Evolutionary conservation across 2,329 filamentous ascomycete species (phyloP).

Genomic region (Aureobasidium mangrovei): DNA sequence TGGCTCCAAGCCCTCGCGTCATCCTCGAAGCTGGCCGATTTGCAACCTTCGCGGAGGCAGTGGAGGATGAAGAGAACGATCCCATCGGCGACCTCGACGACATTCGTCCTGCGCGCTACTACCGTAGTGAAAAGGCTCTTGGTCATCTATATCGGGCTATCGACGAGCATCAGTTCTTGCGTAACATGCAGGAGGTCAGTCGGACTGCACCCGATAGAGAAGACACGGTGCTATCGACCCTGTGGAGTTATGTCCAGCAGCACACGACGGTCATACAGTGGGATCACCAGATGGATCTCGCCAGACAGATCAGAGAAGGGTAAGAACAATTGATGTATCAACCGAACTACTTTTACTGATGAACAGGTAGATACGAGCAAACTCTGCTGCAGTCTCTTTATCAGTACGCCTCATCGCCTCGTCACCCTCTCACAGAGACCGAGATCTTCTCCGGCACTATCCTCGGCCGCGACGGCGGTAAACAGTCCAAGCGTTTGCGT

Average conservation of each 20-base stretch:
- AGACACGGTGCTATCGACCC: slow-evolving; percentile 21
- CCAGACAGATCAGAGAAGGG: slow-evolving; percentile 37
- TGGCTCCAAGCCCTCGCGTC: slow-evolving; percentile 41
- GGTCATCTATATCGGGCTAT: slow-evolving; percentile 64
- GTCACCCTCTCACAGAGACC: slow-evolving; percentile 38
- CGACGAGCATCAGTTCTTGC: slow-evolving; percentile 61
- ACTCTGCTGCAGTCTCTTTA: slow-evolving; percentile 42
- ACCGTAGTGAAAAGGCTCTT: slow-evolving; percentile 58
- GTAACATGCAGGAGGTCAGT: slow-evolving; percentile 30
- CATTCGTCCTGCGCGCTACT: slow-evolving; percentile 44
- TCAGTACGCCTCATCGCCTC: slow-evolving; percentile 34
- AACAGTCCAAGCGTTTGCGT: slow-evolving; percentile 25
- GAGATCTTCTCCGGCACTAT: slow-evolving; percentile 52
- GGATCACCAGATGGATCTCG: slow-evolving; percentile 30
- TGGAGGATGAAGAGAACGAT: slow-evolving; percentile 29
- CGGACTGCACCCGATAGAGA: slow-evolving; percentile 5
- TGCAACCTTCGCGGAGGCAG: slow-evolving; percentile 26
- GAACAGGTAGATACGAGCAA: slow-evolving; percentile 41
- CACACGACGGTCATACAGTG: slow-evolving; percentile 30
- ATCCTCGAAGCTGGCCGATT: slow-evolving; percentile 29
- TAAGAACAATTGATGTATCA: slow-evolving; percentile 25
- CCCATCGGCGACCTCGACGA: slow-evolving; percentile 22
- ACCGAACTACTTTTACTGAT: neutral
- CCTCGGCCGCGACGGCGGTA: slow-evolving; percentile 39
- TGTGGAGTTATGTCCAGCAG: slow-evolving; percentile 34